Evolutionary conservation across 495 filamentous ascomycete genomes (phyloP).

Genomic region (Penicillium psychrofluorescens): DNA sequence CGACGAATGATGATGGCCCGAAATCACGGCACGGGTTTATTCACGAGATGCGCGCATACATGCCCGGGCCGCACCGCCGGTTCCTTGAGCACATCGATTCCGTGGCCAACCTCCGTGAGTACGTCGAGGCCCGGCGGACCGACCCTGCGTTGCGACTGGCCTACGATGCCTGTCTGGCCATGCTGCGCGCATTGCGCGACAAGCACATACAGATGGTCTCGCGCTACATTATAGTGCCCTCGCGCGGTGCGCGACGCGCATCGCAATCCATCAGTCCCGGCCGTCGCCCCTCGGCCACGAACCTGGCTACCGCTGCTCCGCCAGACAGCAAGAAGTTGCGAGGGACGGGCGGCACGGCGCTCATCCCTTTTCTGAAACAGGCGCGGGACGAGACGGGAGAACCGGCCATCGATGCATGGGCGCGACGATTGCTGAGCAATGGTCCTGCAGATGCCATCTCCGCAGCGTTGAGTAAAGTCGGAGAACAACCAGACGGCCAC

Average conservation of each 20-base stretch:
- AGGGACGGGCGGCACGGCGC: conserved; percentile 85
- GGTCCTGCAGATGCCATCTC: conserved; percentile 29
- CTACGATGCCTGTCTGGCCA: conserved; percentile 85
- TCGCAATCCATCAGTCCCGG: conserved; percentile 38
- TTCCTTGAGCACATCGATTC: conserved; percentile 74
- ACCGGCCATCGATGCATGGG: conserved; percentile 80
- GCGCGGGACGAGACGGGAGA: conserved; percentile 94
- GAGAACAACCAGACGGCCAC: conserved; percentile 53
- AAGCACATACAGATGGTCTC: conserved; percentile 96
- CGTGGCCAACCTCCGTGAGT: conserved; percentile 85
- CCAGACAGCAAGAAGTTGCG: conserved; percentile 54
- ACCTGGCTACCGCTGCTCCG: conserved; percentile 55
- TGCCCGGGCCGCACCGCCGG: conserved; percentile 86
- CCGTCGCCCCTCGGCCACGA: conserved; percentile 37
- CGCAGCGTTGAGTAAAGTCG: conserved; percentile 56
- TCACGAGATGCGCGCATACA: conserved; percentile 91
- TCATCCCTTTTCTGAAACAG: conserved; percentile 93
- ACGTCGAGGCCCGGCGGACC: conserved; percentile 56
- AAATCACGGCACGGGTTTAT: conserved; percentile 74
- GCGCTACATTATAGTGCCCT: conserved; percentile 80
- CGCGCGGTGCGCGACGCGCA: conserved; percentile 44
- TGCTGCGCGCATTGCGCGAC: conserved; percentile 83
- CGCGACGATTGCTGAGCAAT: conserved; percentile 62
- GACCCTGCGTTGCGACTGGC: conserved; percentile 65
- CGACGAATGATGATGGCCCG: conserved; percentile 7